Evolutionary conservation across 176 grass and related monocot species (phyloP), one percentile per base, ranked within the genome.

Genomic region (Rhynchospora pubera): DNA sequence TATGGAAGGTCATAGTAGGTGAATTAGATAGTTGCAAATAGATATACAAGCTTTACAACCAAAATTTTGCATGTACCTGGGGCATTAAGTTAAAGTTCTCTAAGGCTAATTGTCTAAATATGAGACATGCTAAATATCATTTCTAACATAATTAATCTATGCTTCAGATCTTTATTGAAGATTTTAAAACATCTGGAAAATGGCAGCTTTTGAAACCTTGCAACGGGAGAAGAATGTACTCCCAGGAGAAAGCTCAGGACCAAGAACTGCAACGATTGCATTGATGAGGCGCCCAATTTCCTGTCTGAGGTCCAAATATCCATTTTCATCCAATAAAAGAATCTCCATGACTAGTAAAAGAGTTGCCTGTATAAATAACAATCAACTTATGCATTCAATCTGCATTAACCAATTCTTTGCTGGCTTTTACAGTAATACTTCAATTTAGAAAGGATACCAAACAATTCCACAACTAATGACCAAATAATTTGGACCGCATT

Each of bases 211-310:
- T 45, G 74, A 82, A 89, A 97, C 94, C 94, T 98, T 94, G 90
- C 92, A 98, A 71, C 96, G 96, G 24, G 96, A 94, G 91, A 98
- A 98, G 68, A 98, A 98, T 79, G 69, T 93, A 87, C 96, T 94
- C 79, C 89, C 89, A 85, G 96, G 90, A 82, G 87, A 79, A 87
- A 98, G 89, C 86, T 98, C 96, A 56, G 96, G 96, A 83, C 96
- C 96, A 90, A 98, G 85, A 85, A 98, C 96, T 85, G 90, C 96
- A 72, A 98, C 92, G 84, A 98, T 91, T 87, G 90, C 92, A 89
- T 98, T 98, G 58, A 98, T 93, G 84, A 98, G 89, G 81, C 84
- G 87, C 5, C 90, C 96, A 84, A 98, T 90, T 89, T 91, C 89
- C 79, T 98, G 92, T 83, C 92, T 94, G 83, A 98, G 89, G 86